Evolutionary conservation across 495 filamentous ascomycete genomes (phyloP).

Genomic region (Penicillium egyptiacum): DNA sequence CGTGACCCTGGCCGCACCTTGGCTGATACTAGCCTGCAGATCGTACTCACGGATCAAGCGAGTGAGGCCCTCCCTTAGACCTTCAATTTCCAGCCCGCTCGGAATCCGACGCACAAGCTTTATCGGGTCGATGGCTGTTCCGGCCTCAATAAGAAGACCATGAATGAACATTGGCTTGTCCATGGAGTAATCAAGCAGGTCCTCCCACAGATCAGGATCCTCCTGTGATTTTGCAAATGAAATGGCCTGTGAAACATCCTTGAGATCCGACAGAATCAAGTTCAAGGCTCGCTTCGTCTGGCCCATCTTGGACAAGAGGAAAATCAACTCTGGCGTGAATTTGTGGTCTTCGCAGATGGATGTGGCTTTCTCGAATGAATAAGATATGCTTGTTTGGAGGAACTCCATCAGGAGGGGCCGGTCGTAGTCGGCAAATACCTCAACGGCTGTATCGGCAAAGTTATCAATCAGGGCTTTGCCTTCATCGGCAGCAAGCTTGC

Average conservation of each 20-base stretch:
- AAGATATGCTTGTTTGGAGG: slow-evolving; percentile 77
- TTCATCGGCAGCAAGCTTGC: slow-evolving; percentile 52
- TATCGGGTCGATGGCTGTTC: slow-evolving; percentile 87
- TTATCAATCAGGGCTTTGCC: slow-evolving; percentile 78
- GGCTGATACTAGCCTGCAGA: slow-evolving; percentile 85
- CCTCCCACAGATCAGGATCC: slow-evolving; percentile 89
- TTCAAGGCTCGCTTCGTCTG: slow-evolving; percentile 86
- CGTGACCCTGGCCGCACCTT: slow-evolving; percentile 83
- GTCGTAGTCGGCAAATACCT: slow-evolving; percentile 82
- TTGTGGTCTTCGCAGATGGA: slow-evolving; percentile 72
- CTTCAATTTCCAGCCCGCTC: slow-evolving; percentile 85
- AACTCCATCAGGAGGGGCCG: slow-evolving; percentile 79
- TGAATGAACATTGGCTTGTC: slow-evolving; percentile 93
- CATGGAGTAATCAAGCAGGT: slow-evolving; percentile 93
- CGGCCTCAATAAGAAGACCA: slow-evolving; percentile 88
- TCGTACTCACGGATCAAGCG: slow-evolving; percentile 91
- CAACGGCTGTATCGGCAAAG: slow-evolving; percentile 80
- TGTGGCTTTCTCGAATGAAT: slow-evolving; percentile 75
- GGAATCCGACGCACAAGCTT: slow-evolving; percentile 88
- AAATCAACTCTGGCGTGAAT: slow-evolving; percentile 88
- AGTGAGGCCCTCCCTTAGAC: slow-evolving; percentile 77
- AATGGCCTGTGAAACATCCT: slow-evolving; percentile 88
- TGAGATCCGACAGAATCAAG: slow-evolving; percentile 84
- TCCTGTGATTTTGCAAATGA: slow-evolving; percentile 90
- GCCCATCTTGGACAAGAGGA: slow-evolving; percentile 90